A percentile compares a stretch with the other conserved stretches of the same genome.
phyloP scores from a whole-genome alignment of 2,329 filamentous ascomycete species.

The Leptographium radiaticola region DNA sequence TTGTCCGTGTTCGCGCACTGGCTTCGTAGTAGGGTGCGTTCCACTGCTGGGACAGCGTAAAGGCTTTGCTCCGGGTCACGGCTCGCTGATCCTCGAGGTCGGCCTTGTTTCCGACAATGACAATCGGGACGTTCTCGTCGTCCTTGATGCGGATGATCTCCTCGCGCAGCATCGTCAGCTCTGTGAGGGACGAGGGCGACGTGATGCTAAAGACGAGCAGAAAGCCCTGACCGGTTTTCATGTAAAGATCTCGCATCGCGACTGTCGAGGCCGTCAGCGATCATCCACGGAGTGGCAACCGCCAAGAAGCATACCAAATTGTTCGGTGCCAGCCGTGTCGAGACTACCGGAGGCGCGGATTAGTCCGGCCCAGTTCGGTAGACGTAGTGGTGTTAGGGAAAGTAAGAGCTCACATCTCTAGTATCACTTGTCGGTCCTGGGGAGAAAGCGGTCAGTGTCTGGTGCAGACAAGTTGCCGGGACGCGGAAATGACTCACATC shows the following conservation, averaged over 20 bases:
- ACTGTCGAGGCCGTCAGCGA: constrained; percentile 23
- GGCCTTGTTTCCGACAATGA: constrained; percentile 85
- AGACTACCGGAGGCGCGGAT: constrained; percentile 34
- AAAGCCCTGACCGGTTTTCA: constrained; percentile 89
- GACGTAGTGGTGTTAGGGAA: not conserved
- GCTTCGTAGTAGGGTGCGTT: constrained; percentile 85
- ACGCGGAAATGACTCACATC: constrained; percentile 51
- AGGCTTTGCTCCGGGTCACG: constrained; percentile 66
- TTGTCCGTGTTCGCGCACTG: constrained; percentile 67
- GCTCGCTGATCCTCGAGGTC: constrained; percentile 77
- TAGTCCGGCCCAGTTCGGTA: not conserved
- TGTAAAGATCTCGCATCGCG: constrained; percentile 69
- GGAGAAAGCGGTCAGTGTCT: not conserved
- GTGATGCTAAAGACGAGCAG: constrained; percentile 88
- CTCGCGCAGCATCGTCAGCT: constrained; percentile 69
- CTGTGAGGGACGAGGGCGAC: constrained; percentile 67
- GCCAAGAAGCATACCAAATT: constrained; percentile 48
- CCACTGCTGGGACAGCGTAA: constrained; percentile 77
- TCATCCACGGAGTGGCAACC: not conserved
- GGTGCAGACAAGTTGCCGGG: not conserved
- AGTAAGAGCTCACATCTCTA: constrained; percentile 60
- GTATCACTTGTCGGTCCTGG: constrained; percentile 72
- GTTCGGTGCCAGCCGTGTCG: constrained; percentile 83
- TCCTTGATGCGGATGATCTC: constrained; percentile 89
- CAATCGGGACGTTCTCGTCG: constrained; percentile 71